Evolutionary conservation across 23 red algal species (phyloP).

Genomic region (Gracilaria gracilis): DNA sequence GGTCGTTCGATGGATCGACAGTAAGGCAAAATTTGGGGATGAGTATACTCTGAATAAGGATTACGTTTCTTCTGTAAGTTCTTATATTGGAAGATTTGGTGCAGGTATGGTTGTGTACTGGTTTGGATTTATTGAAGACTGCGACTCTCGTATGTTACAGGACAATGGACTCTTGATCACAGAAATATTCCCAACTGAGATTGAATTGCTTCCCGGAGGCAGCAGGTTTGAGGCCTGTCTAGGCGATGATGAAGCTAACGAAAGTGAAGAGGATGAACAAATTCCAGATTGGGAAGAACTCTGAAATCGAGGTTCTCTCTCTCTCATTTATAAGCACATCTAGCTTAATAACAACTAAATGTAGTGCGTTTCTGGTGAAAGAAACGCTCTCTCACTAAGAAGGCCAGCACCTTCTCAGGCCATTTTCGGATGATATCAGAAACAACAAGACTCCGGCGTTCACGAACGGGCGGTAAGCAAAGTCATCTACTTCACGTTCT

Average conservation of each 20-base stretch:
- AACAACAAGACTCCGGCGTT: too few species aligned
- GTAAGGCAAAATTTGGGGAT: constrained; percentile 89
- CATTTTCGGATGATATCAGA: too few species aligned
- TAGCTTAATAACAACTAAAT: too few species aligned
- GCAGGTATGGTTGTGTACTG: constrained; percentile 89
- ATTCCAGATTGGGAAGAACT: not conserved
- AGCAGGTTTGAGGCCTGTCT: not conserved
- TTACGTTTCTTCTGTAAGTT: constrained; percentile 76
- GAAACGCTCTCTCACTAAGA: too few species aligned
- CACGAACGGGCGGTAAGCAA: too few species aligned
- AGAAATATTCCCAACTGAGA: constrained; percentile 57
- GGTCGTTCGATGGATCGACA: constrained; percentile 70
- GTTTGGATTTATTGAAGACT: constrained; percentile 89
- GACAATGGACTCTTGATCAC: constrained; percentile 77
- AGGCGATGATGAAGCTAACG: constrained; percentile 4
- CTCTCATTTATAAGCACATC: too few species aligned
- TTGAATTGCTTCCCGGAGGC: constrained; percentile 58
- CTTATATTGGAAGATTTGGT: constrained; percentile 87
- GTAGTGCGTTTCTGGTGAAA: too few species aligned
- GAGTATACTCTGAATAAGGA: constrained; percentile 79
- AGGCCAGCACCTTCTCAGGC: too few species aligned
- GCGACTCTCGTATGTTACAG: constrained; percentile 52
- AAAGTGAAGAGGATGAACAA: constrained; percentile 6
- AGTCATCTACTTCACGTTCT: too few species aligned
- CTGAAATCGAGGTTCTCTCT: not conserved